Evolutionary conservation across 2,329 filamentous ascomycete genomes (phyloP).

Genomic region (Aspergillus sp.): DNA sequence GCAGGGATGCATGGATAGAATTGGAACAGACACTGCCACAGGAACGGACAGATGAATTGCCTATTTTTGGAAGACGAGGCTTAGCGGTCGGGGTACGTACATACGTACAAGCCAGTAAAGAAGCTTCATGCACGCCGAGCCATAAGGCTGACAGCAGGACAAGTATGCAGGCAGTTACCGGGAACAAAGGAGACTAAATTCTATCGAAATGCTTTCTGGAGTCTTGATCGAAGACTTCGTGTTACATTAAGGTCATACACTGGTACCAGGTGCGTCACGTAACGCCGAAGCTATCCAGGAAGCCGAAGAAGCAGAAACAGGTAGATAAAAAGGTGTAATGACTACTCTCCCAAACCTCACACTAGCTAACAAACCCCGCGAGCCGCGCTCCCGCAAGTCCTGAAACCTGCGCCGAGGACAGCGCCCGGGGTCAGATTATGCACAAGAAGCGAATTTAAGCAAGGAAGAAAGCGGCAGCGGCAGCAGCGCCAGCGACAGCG

Average conservation of each 20-base stretch:
- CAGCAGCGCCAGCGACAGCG: constrained; percentile 22
- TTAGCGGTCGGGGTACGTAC: too few relatives aligned
- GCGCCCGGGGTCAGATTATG: constrained; percentile 20
- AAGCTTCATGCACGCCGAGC: too few relatives aligned
- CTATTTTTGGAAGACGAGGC: too few relatives aligned
- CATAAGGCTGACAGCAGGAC: not conserved
- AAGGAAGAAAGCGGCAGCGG: constrained; percentile 22
- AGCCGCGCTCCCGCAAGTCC: constrained; percentile 4
- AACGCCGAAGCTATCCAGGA: constrained; percentile 15
- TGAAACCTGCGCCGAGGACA: constrained; percentile 2
- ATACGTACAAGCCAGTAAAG: too few relatives aligned
- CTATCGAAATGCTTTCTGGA: constrained; percentile 3
- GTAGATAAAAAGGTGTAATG: constrained; percentile 7
- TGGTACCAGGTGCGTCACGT: constrained; percentile 16
- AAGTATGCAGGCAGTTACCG: too few relatives aligned
- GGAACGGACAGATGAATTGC: too few relatives aligned
- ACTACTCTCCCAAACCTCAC: constrained; percentile 14
- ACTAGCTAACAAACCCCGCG: constrained; percentile 13
- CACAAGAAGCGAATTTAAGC: constrained; percentile 22
- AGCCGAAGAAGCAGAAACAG: constrained; percentile 6
- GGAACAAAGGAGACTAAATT: constrained; percentile 1
- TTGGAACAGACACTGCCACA: too few relatives aligned
- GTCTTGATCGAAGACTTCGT: constrained; percentile 12
- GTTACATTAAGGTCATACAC: constrained; percentile 19
- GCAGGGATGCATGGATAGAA: too few relatives aligned